Evolutionary conservation across 106 monocot species (phyloP), one percentile per base, ranked within the genome.

Genomic region (Agapanthus africanus): DNA sequence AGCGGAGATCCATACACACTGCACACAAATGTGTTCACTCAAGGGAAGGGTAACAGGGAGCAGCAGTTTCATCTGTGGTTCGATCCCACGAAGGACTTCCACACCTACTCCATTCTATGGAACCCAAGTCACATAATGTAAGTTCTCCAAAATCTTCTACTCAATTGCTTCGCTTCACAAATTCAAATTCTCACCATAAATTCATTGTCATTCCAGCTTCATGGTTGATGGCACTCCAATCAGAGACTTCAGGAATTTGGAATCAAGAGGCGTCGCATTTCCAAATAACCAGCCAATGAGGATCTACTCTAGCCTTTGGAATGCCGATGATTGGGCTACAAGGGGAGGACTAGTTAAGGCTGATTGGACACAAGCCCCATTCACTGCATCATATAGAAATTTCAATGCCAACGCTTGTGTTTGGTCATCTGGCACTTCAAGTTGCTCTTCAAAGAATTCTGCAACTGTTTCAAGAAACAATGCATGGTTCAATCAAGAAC

Each of bases 271-370:
- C 0, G 32, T 86, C 16, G 23, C 78, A 21, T 86, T 82, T 68
- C 85, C 85, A 6, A 79, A 67, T 70, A 61, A 42, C 37, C 81
- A 86, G 30, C 69, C 85, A 2, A 81, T 86, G 81, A 78, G 79
- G 54, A 59, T 86, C 49, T 86, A 86, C 65, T 80, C 82, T 0
- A 86, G 81, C 42, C 74, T 86, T 16, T 86, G 85, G 85, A 47
- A 82, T 37, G 85, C 81, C 25, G 85, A 85, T 3, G 74, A 72
- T 66, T 74, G 74, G 74, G 74, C 74, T 18, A 76, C 76, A 8
- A 38, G 47, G 10, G 76, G 76, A 8, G 76, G 76, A n/a, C 76
- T 44, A 4, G 25, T 69, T 0, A 76, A 76, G 62, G 69, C 76
- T 0, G 76, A 76, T 14, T 76, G 76, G 76, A 47, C 30, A 0